These are phyloP conservation scores for Blastocystis sp. DNA, from an alignment of 352 stramenopile species.

Conservation along the genomic window DNA sequence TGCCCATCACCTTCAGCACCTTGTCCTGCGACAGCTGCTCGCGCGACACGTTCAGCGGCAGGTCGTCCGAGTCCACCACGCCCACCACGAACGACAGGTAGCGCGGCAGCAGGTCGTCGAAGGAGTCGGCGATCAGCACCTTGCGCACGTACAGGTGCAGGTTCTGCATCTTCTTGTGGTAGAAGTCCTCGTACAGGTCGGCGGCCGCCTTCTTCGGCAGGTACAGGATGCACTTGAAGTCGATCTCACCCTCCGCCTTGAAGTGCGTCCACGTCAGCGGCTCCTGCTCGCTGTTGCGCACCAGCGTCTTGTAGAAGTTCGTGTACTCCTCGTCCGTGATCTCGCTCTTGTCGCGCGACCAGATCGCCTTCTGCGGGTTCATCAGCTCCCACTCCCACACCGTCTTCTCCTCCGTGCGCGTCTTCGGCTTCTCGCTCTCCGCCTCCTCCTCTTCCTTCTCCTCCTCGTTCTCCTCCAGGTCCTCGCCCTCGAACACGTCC, in stretches of 20 bases:
- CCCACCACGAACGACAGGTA: constrained; percentile 96
- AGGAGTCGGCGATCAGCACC: constrained; percentile 96
- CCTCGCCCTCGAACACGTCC: constrained; percentile 76
- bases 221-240: constrained; percentile 99
- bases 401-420: constrained; percentile 87
- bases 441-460: constrained; percentile 79
- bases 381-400: constrained; percentile 91
- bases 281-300: constrained; percentile 77
- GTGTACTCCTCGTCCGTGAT: constrained; percentile 96
- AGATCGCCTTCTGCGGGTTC: constrained; percentile 95
- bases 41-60: constrained; percentile 82
- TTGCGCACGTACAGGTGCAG: constrained; percentile 97
- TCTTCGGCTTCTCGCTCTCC: constrained; percentile 75
- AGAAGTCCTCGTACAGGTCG: constrained; percentile 85
- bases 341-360: constrained; percentile 90
- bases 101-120: constrained; percentile 91
- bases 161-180: constrained; percentile 82
- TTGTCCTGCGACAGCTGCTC: constrained; percentile 99
- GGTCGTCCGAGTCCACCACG: too few species aligned
- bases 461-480: constrained; percentile 76
- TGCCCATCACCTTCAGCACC: constrained; percentile 96
- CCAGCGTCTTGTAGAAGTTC: constrained; percentile 95
- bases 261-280: constrained; percentile 97
- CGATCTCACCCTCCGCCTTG: constrained; percentile 96
- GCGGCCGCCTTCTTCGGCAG: constrained; percentile 83